Evolutionary conservation across 2,329 filamentous ascomycete genomes (phyloP).

Genomic region (Emericellopsis atlantica): DNA sequence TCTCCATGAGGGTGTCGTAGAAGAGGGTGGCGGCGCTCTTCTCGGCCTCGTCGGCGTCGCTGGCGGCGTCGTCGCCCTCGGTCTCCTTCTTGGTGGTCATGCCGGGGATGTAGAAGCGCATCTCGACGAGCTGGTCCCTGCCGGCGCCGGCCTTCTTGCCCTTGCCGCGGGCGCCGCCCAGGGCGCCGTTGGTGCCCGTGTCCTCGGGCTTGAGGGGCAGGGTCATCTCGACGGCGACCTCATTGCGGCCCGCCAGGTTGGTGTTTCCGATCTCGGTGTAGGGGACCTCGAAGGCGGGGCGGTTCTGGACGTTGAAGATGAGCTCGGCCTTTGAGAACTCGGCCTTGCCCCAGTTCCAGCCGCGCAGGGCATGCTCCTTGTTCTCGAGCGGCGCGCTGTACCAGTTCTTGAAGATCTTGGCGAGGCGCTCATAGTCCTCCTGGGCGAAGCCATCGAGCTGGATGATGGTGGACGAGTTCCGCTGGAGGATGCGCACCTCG

Average conservation of each 20-base stretch:
- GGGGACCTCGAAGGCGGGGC: slow-evolving; percentile 90
- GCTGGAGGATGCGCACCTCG: slow-evolving; percentile 82
- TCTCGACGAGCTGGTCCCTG: slow-evolving; percentile 88
- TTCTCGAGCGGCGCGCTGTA: slow-evolving; percentile 88
- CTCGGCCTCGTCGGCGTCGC: slow-evolving; percentile 42
- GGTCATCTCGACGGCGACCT: slow-evolving; percentile 91
- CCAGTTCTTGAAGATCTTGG: slow-evolving; percentile 95
- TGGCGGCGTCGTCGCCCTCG: slow-evolving; percentile 58
- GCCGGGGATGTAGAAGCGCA: slow-evolving; percentile 97
- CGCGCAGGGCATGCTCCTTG: slow-evolving; percentile 86
- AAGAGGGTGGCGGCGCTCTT: slow-evolving; percentile 96
- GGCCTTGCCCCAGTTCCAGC: slow-evolving; percentile 99
- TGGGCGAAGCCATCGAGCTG: slow-evolving; percentile 92
- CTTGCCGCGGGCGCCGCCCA: slow-evolving; percentile 61
- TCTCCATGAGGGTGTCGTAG: slow-evolving; percentile 95
- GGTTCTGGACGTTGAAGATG: slow-evolving; percentile 92
- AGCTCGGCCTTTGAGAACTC: slow-evolving; percentile 94
- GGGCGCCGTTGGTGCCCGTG: slow-evolving; percentile 59
- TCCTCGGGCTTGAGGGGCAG: slow-evolving; percentile 59
- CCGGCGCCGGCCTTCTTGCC: slow-evolving; percentile 85
- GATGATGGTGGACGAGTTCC: slow-evolving; percentile 72
- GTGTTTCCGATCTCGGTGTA: slow-evolving; percentile 98
- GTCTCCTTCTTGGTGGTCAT: slow-evolving; percentile 66
- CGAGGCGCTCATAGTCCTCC: slow-evolving; percentile 84
- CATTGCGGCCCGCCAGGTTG: slow-evolving; percentile 92